Percentiles rank a stretch among this genome's conserved stretches.
Evolutionary conservation across 345 rosid genomes (phyloP).

Genomic region (Hypericum perforatum): DNA sequence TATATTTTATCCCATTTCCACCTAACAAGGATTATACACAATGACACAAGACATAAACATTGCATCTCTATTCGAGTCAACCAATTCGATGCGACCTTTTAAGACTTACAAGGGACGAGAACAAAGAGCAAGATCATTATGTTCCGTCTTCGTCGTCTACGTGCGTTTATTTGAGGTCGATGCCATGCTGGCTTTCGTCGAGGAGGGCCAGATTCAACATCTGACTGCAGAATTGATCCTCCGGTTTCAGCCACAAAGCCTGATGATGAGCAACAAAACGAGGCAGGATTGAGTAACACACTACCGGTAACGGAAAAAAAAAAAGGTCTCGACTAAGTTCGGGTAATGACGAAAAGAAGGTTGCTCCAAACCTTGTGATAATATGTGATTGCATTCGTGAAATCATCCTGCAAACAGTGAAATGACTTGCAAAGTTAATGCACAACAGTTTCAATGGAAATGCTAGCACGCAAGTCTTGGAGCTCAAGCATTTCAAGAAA

Average conservation of each 20-base stretch:
- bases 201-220: slow-evolving; percentile 71
- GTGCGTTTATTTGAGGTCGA: slow-evolving; percentile 28
- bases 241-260: slow-evolving; percentile 77
- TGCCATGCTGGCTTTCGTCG: slow-evolving; percentile 57
- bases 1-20: too few relatives aligned
- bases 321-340: neutral
- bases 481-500: too few relatives aligned
- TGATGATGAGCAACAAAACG: slow-evolving; percentile 28
- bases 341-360: neutral
- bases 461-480: too few relatives aligned
- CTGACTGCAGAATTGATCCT: slow-evolving; percentile 79
- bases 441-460: too few relatives aligned
- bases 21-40: too few relatives aligned
- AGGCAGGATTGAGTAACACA: neutral
- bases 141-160: too few relatives aligned
- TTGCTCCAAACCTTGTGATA: slow-evolving; percentile 60
- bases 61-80: too few relatives aligned
- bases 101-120: too few relatives aligned
- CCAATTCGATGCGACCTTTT: too few relatives aligned
- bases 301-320: neutral
- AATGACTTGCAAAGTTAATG: too few relatives aligned
- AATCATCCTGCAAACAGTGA: slow-evolving; percentile 50
- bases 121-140: too few relatives aligned
- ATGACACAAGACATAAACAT: too few relatives aligned
- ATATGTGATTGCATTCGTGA: slow-evolving; percentile 64